Evolutionary conservation across 2,329 filamentous ascomycete genomes (phyloP).

Genomic region (Mycosphaerella arachidis): DNA sequence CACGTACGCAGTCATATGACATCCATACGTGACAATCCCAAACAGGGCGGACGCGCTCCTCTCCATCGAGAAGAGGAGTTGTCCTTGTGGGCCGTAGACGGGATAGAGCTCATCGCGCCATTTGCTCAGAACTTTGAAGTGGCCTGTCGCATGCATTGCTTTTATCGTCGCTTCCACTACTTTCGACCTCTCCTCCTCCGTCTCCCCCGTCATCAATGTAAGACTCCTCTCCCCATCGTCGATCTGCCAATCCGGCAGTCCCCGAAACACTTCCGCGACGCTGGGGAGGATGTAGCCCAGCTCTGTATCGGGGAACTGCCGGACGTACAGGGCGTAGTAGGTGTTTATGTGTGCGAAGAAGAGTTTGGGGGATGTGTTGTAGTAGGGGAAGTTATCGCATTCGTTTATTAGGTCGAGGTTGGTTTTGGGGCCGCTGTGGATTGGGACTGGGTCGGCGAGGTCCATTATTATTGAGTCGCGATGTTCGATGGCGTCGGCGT

Average conservation of each 20-base stretch:
- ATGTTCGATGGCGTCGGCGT: slow-evolving; percentile 19
- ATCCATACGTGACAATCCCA: slow-evolving; percentile 71
- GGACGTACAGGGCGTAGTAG: slow-evolving; percentile 63
- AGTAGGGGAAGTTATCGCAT: slow-evolving; percentile 70
- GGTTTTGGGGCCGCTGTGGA: slow-evolving; percentile 34
- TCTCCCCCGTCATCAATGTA: slow-evolving; percentile 52
- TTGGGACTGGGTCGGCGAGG: slow-evolving; percentile 28
- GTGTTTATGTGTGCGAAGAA: slow-evolving; percentile 46
- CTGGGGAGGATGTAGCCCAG: slow-evolving; percentile 59
- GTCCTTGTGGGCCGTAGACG: slow-evolving; percentile 59
- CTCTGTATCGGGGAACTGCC: slow-evolving; percentile 57
- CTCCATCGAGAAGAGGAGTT: slow-evolving; percentile 70
- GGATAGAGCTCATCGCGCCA: slow-evolving; percentile 82
- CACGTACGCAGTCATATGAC: slow-evolving; percentile 69
- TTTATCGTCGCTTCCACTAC: slow-evolving; percentile 54
- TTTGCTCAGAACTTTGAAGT: slow-evolving; percentile 69
- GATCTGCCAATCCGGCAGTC: slow-evolving; percentile 59
- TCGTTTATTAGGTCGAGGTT: slow-evolving; percentile 54
- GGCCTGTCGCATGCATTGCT: slow-evolving; percentile 64
- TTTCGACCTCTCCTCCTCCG: slow-evolving; percentile 59
- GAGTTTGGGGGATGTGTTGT: slow-evolving; percentile 53
- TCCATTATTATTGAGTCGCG: slow-evolving; percentile 16
- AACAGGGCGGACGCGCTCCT: slow-evolving; percentile 69
- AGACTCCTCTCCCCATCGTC: slow-evolving; percentile 59
- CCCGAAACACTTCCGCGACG: slow-evolving; percentile 54